Conservation (phyloP, 345 rosid genomes). For the Salix suchowensis region DNA sequence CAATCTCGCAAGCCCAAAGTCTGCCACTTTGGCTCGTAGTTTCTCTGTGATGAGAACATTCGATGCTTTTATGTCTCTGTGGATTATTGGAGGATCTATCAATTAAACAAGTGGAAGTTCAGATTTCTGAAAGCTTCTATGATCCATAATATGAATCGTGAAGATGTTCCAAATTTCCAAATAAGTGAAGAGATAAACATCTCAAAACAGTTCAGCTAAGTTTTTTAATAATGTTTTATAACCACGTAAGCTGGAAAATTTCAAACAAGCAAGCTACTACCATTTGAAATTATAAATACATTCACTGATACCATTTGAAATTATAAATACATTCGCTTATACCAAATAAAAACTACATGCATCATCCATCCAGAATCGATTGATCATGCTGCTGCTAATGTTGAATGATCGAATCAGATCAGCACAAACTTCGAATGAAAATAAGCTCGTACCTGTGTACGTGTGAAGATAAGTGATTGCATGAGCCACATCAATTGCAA, state of each 20-base stretch:
- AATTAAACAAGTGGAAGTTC: constrained; percentile 13
- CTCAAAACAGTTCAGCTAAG: not conserved
- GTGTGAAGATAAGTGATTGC: constrained; percentile 83
- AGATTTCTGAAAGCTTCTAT: constrained; percentile 8
- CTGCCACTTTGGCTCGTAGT: constrained; percentile 85
- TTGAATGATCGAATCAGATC: not conserved
- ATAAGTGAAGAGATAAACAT: not conserved
- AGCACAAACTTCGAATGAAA: not conserved
- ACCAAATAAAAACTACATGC: not conserved
- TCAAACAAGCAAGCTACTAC: no score
- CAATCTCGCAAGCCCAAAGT: constrained; percentile 83
- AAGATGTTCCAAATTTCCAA: not conserved
- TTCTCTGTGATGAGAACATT: constrained; percentile 75
- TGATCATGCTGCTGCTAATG: not conserved
- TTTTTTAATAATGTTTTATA: not conserved
- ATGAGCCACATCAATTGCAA: constrained; percentile 93
- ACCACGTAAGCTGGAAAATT: no score
- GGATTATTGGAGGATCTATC: constrained; percentile 84
- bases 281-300: not conserved
- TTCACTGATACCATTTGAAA: not conserved
- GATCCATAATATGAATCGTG: not conserved
- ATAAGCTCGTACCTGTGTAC: constrained; percentile 55
- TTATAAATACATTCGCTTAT: not conserved
- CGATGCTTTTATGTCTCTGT: constrained; percentile 84
- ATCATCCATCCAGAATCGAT: not conserved